These are phyloP conservation scores for Phyllachora maydis DNA, from an alignment of 2,329 filamentous ascomycete species.

Conservation along the genomic window DNA sequence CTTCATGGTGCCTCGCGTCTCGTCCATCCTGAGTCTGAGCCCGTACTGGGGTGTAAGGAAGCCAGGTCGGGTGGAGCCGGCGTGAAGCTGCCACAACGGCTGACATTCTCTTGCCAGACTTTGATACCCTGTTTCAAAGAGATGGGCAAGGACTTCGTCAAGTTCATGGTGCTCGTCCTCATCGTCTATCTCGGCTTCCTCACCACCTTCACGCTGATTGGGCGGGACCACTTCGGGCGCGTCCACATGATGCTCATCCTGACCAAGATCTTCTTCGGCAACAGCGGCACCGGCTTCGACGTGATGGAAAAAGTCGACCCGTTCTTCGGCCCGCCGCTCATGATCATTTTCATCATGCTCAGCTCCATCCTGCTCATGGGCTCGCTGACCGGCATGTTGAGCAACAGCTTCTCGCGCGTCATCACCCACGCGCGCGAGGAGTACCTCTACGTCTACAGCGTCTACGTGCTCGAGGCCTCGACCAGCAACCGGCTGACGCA, in stretches of 20 bases:
- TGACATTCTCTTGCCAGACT: slow-evolving; percentile 24
- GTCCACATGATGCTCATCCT: slow-evolving; percentile 54
- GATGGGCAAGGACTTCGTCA: slow-evolving; percentile 85
- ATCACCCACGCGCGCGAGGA: slow-evolving; percentile 49
- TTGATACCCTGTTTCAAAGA: slow-evolving; percentile 79
- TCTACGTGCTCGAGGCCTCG: slow-evolving; percentile 44
- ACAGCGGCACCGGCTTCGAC: slow-evolving; percentile 54
- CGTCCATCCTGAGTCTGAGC: slow-evolving; percentile 67
- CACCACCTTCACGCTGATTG: slow-evolving; percentile 65
- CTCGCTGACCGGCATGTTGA: slow-evolving; percentile 57
- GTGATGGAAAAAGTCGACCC: slow-evolving; percentile 39
- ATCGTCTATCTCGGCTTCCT: slow-evolving; percentile 77
- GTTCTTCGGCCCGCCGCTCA: slow-evolving; percentile 36
- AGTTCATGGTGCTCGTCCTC: slow-evolving; percentile 53
- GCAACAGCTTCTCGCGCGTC: slow-evolving; percentile 50
- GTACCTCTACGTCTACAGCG: slow-evolving; percentile 57
- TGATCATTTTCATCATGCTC: slow-evolving; percentile 56
- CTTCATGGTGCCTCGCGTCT: slow-evolving; percentile 77
- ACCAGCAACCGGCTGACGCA: slow-evolving; percentile 49
- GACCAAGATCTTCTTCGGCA: slow-evolving; percentile 66
- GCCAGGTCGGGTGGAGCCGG: background rate
- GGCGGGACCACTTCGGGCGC: slow-evolving; percentile 45
- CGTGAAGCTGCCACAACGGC: too few relatives aligned
- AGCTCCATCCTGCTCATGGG: slow-evolving; percentile 65
- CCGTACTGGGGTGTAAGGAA: slow-evolving; percentile 53